Evolutionary conservation across 208 protist genomes (phyloP), one percentile per base, ranked within the genome.

Genomic region (Wallacemonas sp.): DNA sequence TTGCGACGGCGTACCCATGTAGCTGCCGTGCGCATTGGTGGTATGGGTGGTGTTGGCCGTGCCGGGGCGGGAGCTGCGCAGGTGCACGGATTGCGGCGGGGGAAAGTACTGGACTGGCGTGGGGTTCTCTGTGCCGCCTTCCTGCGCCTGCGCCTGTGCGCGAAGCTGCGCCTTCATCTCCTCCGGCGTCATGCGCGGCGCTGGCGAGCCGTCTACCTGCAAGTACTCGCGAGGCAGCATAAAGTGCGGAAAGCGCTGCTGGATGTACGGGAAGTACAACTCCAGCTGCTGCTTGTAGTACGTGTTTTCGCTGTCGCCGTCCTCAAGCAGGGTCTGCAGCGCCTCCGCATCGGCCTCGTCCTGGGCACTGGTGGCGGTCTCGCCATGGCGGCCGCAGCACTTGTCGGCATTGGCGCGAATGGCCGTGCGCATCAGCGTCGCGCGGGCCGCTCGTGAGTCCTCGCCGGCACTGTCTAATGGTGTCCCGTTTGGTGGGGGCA

Each of bases 191-290:
- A 81, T 77, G 74, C 52, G 68, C 20, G 83, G 81, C 11, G 81
- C 77, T 3, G 74, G 68, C 29, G 72, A 55, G 7, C 83, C 89
- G 28, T 87, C 81, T 16, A 92, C 72, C 36, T 87, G 70, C 46
- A 94, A 64, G 52, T 87, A 94, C 14, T 63, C 55, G 11, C 89
- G 76, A 11, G 89, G 89, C 23, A 89, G 49, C 44, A 91, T 26
- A 59, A 94, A 82, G 68, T 94, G 89, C 18, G 72, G 52, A 44
- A 94, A 81, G 18, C 74, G 57, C 68, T 83, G 46, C 65, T 91
- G 57, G 61, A 92, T 61, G 39, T 79, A 76, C 16, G 78, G 74
- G 18, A 70, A 57, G 39, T 74, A 74, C 7, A 46, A 63, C 22
- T 65, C 36, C 31, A 91, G 65, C 70, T 87, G 74, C 31, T 79